Evolutionary conservation across 2,329 filamentous ascomycete genomes (phyloP).

Genomic region (Coniochaeta sp.): DNA sequence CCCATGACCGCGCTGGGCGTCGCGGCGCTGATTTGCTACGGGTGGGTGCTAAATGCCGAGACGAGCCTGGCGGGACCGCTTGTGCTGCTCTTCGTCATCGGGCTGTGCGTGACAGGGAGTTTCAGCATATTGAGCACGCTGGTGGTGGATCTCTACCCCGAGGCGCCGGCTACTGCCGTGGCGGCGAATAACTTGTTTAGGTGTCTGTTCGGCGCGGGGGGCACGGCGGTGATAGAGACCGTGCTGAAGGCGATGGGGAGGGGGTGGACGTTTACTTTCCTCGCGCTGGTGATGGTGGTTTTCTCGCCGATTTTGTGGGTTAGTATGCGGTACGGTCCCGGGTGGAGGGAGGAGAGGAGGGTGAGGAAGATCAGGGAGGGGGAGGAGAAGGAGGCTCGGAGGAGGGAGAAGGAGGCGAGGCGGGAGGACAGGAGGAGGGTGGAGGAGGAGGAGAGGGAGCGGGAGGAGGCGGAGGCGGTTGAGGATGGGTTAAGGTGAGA

Average conservation of each 20-base stretch:
- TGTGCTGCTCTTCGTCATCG: slow-evolving; percentile 49
- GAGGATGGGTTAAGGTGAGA: no score
- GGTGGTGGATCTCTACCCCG: slow-evolving; percentile 56
- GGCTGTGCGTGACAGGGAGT: slow-evolving; percentile 50
- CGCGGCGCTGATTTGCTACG: slow-evolving; percentile 45
- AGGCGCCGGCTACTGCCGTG: slow-evolving; percentile 53
- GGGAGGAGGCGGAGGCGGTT: no score
- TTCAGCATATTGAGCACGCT: slow-evolving; percentile 59
- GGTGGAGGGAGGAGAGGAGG: slow-evolving; percentile 34
- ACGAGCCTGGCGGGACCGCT: slow-evolving; percentile 47
- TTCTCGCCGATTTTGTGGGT: slow-evolving; percentile 42
- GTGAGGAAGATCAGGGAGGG: slow-evolving; percentile 20
- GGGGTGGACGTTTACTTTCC: slow-evolving; percentile 57
- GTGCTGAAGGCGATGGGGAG: slow-evolving; percentile 51
- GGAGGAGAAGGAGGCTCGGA: slow-evolving; percentile 13
- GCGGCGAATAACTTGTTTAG: slow-evolving; percentile 58
- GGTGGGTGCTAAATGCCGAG: slow-evolving; percentile 47
- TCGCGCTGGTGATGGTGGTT: slow-evolving; percentile 41
- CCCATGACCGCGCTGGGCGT: slow-evolving; percentile 49
- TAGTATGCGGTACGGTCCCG: slow-evolving; percentile 43
- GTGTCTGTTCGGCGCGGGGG: slow-evolving; percentile 53
- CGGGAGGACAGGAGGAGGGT: no score
- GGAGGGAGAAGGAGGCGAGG: background rate
- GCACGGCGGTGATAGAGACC: slow-evolving; percentile 51
- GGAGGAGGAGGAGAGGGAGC: no score